A percentile compares a stretch with the other conserved stretches of the same genome.
These are phyloP conservation scores for Geotrichum klebahnii DNA, from an alignment of 1,139 yeast genomes.

Conservation along the genomic window DNA sequence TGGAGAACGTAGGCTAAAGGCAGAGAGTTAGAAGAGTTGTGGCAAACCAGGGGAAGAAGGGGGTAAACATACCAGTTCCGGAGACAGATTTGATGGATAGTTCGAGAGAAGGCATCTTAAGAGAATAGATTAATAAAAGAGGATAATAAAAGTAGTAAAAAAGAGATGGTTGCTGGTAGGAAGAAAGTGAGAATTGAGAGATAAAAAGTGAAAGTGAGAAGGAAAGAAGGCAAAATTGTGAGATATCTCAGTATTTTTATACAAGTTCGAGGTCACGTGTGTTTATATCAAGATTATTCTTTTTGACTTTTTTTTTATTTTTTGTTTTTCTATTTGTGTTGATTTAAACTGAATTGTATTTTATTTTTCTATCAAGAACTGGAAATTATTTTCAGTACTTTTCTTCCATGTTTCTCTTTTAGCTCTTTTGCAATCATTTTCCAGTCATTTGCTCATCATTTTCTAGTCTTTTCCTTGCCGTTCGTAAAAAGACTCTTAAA, in stretches of 20 bases:
- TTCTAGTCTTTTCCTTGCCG: no score
- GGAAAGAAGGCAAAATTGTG: neutral
- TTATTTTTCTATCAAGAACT: no score
- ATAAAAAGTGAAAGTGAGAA: neutral
- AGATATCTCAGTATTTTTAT: neutral
- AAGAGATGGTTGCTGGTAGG: neutral
- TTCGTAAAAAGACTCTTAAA: no score
- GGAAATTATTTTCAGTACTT: no score
- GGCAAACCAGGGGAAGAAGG: conserved; percentile 7
- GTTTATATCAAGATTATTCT: no score
- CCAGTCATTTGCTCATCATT: no score
- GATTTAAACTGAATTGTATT: no score
- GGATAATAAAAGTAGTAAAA: neutral
- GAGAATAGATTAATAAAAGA: neutral
- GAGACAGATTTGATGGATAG: conserved; percentile 20
- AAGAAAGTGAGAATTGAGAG: neutral
- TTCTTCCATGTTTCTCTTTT: no score
- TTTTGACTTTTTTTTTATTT: no score
- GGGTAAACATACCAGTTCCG: conserved; percentile 14
- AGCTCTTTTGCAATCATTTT: no score
- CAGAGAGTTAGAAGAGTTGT: neutral
- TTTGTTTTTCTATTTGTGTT: no score
- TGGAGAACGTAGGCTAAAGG: conserved; percentile 14
- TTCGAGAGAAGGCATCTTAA: conserved; percentile 12
- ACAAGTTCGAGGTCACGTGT: no score